These are phyloP conservation scores for Camellia sinensis DNA, from an alignment of 148 eudicot genomes.

Conservation along the genomic window DNA sequence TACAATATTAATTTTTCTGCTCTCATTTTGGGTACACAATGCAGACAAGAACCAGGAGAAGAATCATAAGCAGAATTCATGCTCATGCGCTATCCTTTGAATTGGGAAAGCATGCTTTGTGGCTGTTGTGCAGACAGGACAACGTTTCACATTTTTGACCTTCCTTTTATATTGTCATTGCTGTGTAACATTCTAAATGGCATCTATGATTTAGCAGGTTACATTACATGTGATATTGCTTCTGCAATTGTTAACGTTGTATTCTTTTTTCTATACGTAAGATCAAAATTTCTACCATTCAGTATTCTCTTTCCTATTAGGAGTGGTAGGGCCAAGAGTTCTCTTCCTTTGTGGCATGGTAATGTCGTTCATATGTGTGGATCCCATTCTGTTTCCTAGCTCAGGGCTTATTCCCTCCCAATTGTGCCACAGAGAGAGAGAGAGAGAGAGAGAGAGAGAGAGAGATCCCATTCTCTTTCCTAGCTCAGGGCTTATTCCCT, in stretches of 20 bases:
- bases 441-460: too few species aligned
- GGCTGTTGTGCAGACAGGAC: background rate
- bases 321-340: background rate
- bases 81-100: conserved; percentile 34
- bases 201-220: conserved; percentile 6
- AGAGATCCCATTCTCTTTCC: too few species aligned
- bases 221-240: conserved; percentile 19
- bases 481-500: too few species aligned
- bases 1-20: background rate
- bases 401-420: too few species aligned
- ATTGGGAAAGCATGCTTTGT: conserved; percentile 9
- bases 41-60: conserved; percentile 37
- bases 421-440: too few species aligned
- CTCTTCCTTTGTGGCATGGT: background rate
- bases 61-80: conserved; percentile 21
- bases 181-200: background rate
- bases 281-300: conserved; percentile 2
- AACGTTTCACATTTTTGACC: conserved; percentile 12
- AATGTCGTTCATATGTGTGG: background rate
- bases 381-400: too few species aligned
- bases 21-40: conserved; percentile 1
- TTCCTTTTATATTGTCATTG: background rate
- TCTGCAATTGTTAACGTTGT: conserved; percentile 7
- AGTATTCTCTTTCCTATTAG: background rate
- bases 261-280: background rate